Base-by-base conservation (phyloP, 176 grass and related monocot genomes). In the Oryza punctata region DNA sequence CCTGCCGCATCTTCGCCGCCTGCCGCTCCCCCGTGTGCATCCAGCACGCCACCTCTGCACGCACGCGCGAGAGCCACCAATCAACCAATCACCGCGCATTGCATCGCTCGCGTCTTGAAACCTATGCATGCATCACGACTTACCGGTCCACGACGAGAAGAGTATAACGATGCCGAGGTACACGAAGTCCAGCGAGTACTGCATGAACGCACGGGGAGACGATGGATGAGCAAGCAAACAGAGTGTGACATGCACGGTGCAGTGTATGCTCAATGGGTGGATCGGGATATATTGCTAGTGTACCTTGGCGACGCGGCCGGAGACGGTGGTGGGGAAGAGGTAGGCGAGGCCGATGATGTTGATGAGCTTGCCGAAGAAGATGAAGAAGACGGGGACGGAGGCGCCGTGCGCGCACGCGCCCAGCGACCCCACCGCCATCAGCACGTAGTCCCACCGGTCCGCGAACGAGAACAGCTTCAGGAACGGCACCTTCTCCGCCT, bases 321-420 rank as follows among this genome's bases (percentile, higher is more conserved):
- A 85, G 77, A 95, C 91, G 19, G 89, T 85, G 76, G 91, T 76
- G 43, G 96, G 96, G 89, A 98, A 98, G 82, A 98, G 89, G 80
- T 93, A 92, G 30, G 96, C 96, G 78, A 98, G 43, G 35, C 96
- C 96, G 87, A 98, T 96, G 85, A 98, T 89, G 85, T 98, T 98
- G 78, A 98, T 98, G 91, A 98, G 96, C 81, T 98, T 98, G 80
- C 96, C 96, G 85, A 98, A 98, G 87, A 94, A 98, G 70, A 98
- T 95, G 91, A 98, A 98, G 93, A 98, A 98, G 87, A 98, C 91
- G 19, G 96, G 96, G 21, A 98, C 96, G 50, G 96, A 98, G 59
- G 96, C 96, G 67, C 96, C 96, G 73, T 98, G 96, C 24, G 82
- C 93, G 84, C 96, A 98, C 10, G 96, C 96, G 65, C 96, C 96